Percentiles rank a stretch among this genome's conserved stretches.
Evolutionary conservation across 2,329 filamentous ascomycete species (phyloP).

Genomic region (Ascochyta clinopodiicola): DNA sequence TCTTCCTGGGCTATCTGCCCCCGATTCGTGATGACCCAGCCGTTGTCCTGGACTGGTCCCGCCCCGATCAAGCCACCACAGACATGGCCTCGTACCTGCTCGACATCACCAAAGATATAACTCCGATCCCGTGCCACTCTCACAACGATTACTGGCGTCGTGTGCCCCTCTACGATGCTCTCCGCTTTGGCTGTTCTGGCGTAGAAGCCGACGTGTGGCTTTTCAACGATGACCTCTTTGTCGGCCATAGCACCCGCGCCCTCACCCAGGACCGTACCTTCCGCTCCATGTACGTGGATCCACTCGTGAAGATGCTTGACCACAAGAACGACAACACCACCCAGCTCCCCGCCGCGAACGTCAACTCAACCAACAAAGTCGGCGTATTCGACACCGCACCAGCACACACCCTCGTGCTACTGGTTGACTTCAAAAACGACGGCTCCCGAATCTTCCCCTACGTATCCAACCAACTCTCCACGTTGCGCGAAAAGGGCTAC

Average conservation of each 20-base stretch:
- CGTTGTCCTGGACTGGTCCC: slow-evolving; percentile 50
- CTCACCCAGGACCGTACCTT: slow-evolving; percentile 58
- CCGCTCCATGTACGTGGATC: slow-evolving; percentile 60
- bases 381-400: slow-evolving; percentile 61
- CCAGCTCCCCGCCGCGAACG: slow-evolving; percentile 34
- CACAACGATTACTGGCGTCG: slow-evolving; percentile 67
- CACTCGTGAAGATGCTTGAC: slow-evolving; percentile 57
- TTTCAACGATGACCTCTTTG: slow-evolving; percentile 60
- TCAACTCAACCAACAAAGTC: slow-evolving; percentile 37
- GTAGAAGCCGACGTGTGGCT: slow-evolving; percentile 67
- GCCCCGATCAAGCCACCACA: slow-evolving; percentile 44
- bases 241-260: slow-evolving; percentile 59
- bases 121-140: slow-evolving; percentile 61
- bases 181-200: slow-evolving; percentile 61
- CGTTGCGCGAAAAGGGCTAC: slow-evolving; percentile 58
- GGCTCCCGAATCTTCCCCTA: slow-evolving; percentile 47
- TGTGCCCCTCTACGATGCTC: slow-evolving; percentile 62
- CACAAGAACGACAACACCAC: slow-evolving; percentile 54
- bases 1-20: slow-evolving; percentile 46
- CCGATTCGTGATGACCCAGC: slow-evolving; percentile 47
- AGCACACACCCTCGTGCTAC: slow-evolving; percentile 57
- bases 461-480: slow-evolving; percentile 51
- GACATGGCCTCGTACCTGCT: slow-evolving; percentile 48
- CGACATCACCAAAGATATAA: slow-evolving; percentile 58
- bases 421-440: slow-evolving; percentile 59